phyloP scores from a whole-genome alignment of 1,139 yeast genomes.

The Yamadazyma triangularis region DNA sequence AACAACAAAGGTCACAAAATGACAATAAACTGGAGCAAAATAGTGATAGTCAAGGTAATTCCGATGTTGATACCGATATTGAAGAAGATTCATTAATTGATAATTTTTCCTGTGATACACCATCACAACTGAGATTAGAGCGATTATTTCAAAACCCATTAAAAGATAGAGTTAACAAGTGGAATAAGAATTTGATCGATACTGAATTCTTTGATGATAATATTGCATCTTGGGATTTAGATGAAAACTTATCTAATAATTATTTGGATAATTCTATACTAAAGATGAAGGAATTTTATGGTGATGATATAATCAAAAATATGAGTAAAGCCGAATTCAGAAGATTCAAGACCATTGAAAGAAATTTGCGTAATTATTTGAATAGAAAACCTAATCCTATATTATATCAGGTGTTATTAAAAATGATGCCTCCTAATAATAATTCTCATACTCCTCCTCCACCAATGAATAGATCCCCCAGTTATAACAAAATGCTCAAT shows the following conservation, averaged over 20 bases:
- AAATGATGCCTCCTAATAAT: conserved; percentile 7
- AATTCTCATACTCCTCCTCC: too few species aligned
- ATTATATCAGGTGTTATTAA: conserved; percentile 14
- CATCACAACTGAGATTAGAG: conserved; percentile 13
- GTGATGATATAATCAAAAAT: conserved; percentile 29
- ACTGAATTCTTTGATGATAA: conserved; percentile 31
- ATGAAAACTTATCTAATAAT: conserved; percentile 24
- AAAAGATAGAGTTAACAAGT: conserved; percentile 12
- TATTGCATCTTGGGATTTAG: conserved; percentile 44
- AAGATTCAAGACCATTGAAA: conserved; percentile 23
- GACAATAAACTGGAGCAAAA: background rate
- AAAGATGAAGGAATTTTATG: conserved; percentile 24
- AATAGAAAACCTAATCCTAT: conserved; percentile 12
- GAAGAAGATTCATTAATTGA: conserved; percentile 15
- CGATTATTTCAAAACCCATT: conserved; percentile 8
- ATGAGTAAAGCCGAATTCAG: conserved; percentile 23
- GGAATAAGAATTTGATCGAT: conserved; percentile 13
- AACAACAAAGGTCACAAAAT: conserved; percentile 6
- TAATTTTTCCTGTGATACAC: conserved; percentile 9
- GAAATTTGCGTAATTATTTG: conserved; percentile 17
- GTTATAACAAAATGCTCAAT: background rate
- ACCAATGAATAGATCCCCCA: conserved; percentile 1
- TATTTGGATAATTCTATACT: conserved; percentile 12
- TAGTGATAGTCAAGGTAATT: conserved; percentile 9
- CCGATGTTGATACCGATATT: conserved; percentile 14